Evolutionary conservation across 2,329 filamentous ascomycete genomes (phyloP), one percentile per base, ranked within the genome.

Genomic region (Diaporthe helianthi): DNA sequence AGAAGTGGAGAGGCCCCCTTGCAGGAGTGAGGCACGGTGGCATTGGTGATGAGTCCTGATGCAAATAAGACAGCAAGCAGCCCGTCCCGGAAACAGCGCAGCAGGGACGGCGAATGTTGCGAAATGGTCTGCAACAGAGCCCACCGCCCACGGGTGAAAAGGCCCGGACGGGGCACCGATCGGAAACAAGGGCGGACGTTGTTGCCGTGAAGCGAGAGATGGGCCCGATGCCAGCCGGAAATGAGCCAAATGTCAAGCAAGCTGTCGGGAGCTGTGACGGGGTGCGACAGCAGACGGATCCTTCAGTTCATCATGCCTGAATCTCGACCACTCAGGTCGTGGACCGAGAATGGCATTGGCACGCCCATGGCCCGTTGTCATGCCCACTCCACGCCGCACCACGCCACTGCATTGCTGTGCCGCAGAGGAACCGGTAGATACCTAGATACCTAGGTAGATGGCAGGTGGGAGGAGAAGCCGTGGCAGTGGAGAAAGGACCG

Each of bases 151-250:
- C 44, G 24, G n/a, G 22, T 17, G 41, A 24, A 24, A 13, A 61
- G 41, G 26, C 12, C 49, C 52, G 38, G 64, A 55, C 51, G 64
- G 38, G 41, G 64, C 29, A 29, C 44, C 64, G 64, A n/a, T n/a
- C 52, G 52, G 64, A 29, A 67, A 67, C 64, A 67, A 47, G 64
- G 64, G 47, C 64, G 64, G 64, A 67, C 38, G 64, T 52, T 67
- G 41, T 67, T 49, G 64, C 58, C 41, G 41, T 33, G 58, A 61
- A 4, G 58, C 26, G 26, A 31, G 26, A 47, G 41, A 47, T 47
- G 58, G 41, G 15, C 17, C 44, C 12, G 36, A 58, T 67, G 64
- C 24, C 41, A 55, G 38, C 52, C 52, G 41, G 38, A 49, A 36
- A 67, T 54, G 49, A 65, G 36, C 33, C 64, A 67, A 49, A 33